phyloP scores from a whole-genome alignment of 2,329 filamentous ascomycete species.

The Pseudovirgaria hyperparasitica region DNA sequence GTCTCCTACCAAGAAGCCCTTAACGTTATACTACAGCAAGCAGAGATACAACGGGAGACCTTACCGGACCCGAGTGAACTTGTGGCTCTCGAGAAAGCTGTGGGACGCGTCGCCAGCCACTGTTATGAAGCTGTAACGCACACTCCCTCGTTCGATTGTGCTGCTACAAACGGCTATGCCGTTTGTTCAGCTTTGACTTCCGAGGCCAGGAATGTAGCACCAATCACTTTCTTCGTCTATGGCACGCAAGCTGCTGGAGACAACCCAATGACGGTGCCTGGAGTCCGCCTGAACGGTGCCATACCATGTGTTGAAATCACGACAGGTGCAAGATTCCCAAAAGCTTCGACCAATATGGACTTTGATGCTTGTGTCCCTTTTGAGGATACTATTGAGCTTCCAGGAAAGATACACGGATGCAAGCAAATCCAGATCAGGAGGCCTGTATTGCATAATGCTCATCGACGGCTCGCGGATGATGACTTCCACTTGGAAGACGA shows the following conservation, averaged over 20 bases:
- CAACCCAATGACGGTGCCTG: conserved; percentile 1
- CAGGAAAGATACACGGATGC: no score
- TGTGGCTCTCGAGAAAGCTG: conserved; percentile 2
- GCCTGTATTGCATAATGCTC: conserved; percentile 5
- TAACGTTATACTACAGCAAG: no score
- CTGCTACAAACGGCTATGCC: conserved; percentile 7
- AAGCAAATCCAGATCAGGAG: no score
- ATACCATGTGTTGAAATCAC: conserved; percentile 7
- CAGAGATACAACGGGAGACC: no score
- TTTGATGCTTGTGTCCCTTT: conserved; percentile 6
- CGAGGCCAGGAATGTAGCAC: conserved; percentile 2
- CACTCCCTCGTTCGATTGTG: conserved; percentile 6
- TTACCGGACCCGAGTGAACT: no score
- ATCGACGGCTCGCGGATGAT: conserved; percentile 4
- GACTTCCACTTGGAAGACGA: conserved; percentile 5
- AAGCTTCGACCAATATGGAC: background rate
- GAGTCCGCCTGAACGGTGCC: conserved; percentile 1
- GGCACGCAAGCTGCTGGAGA: conserved; percentile 4
- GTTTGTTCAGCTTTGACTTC: conserved; percentile 6
- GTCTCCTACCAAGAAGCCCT: no score
- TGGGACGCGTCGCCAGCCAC: conserved; percentile 5
- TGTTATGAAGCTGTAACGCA: conserved; percentile 4
- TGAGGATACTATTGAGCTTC: conserved; percentile 4
- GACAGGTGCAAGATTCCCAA: conserved; percentile 6
- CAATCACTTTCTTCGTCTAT: conserved; percentile 5